Base-by-base conservation (phyloP, 148 eudicot genomes). In the Oxyria digyna region DNA sequence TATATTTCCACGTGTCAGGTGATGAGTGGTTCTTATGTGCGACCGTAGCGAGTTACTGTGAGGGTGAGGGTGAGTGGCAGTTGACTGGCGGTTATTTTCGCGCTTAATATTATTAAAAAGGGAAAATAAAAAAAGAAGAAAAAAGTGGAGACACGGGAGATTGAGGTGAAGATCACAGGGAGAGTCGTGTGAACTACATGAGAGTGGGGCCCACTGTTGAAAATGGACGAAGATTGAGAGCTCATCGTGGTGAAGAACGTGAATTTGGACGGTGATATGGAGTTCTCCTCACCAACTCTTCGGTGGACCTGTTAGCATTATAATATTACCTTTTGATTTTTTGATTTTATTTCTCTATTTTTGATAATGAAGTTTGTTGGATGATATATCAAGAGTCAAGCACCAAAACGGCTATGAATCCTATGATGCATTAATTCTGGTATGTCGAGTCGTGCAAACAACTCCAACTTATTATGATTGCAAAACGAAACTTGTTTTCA, bases 231-330 rank as follows among this genome's bases (percentile, higher is more conserved):
- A 5, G 65, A 59, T 59, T 29, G 37, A 5, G n/a, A 27, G 23
- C 52, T 23, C 52, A 23, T 17, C 52, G 52, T 46, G 52, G 52
- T 18, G 62, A 52, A 13, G 33, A 59, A 59, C 65, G 65, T 59
- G 65, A 29, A 54, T 54, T 54, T 27, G 64, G 64, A 57, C 35
- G 64, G 64, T n/a, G 64, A 29, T 59, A n/a, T 37, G 37, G 33
- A 38, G 38, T 59, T 27, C 37, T 59, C 20, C 37, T 27, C 38
- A 29, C 65, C 8, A 33, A 2, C 13, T 2, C 27, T 24, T 32
- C 63, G 63, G n/a, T 55, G 63, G 4, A 55, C 63, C 63, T 55
- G 63, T 33, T 12, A 12, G 35, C 63, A 55, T 12, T 26, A 27
- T 13, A 55, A 24, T 13, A 55, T 6, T 55, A 12, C 13, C 27